Percentiles rank a stretch among this genome's conserved stretches.
Evolutionary conservation across 768 basidiomycete genomes (phyloP).

Genomic region (Termitomyces sp.): DNA sequence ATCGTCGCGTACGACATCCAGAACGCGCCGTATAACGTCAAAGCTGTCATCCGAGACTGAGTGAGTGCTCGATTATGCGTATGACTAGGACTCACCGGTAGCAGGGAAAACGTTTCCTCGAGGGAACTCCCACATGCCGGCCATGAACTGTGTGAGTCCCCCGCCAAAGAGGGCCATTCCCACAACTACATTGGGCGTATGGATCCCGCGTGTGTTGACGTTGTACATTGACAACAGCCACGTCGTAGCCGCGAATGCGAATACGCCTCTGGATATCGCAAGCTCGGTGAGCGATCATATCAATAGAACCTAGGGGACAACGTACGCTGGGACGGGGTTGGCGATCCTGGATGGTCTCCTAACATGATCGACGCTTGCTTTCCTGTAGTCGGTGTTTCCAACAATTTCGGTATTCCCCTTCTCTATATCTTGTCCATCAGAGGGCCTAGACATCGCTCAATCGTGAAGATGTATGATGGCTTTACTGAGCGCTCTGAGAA

Average conservation of each 20-base stretch:
- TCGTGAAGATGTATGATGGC: neutral
- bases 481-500: too few species aligned
- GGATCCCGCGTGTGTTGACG: constrained; percentile 47
- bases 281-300: neutral
- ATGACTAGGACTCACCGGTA: constrained; percentile 41
- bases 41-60: constrained; percentile 39
- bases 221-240: constrained; percentile 72
- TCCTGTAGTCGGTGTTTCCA: neutral
- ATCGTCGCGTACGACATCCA: constrained; percentile 79
- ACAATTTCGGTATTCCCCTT: neutral
- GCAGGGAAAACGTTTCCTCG: constrained; percentile 65
- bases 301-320: neutral
- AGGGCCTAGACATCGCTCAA: neutral
- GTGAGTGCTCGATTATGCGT: neutral
- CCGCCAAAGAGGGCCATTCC: constrained; percentile 78
- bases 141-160: constrained; percentile 76
- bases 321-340: constrained; percentile 33
- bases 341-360: constrained; percentile 27
- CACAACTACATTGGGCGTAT: constrained; percentile 59
- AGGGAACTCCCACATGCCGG: constrained; percentile 79
- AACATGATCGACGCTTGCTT: neutral
- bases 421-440: constrained; percentile 4
- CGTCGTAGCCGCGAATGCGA: constrained; percentile 48
- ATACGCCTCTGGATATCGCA: constrained; percentile 28
- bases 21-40: constrained; percentile 73